Evolutionary conservation across 495 filamentous ascomycete genomes (phyloP).

Genomic region (Stereocaulon alpinum): DNA sequence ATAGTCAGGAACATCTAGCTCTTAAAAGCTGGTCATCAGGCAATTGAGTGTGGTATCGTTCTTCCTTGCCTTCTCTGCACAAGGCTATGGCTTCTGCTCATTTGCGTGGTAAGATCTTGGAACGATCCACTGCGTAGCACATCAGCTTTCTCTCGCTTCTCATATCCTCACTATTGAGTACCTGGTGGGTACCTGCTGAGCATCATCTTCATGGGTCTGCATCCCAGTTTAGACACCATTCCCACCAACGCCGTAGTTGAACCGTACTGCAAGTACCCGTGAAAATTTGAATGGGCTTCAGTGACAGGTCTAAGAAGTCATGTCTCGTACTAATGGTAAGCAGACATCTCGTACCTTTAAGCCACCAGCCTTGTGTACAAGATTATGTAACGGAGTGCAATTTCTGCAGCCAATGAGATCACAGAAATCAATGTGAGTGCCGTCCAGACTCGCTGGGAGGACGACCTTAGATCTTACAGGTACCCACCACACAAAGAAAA

Average conservation of each 20-base stretch:
- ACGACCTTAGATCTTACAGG: too few relatives aligned
- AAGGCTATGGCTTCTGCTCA: neutral
- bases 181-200: neutral
- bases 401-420: neutral
- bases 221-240: neutral
- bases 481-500: neutral
- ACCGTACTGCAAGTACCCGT: neutral
- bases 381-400: conserved; percentile 1
- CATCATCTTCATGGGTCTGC: neutral
- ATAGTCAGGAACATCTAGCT: neutral
- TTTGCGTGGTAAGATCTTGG: neutral
- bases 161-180: neutral
- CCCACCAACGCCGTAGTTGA: neutral
- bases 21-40: neutral
- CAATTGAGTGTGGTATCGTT: neutral
- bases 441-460: neutral
- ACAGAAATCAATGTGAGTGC: neutral
- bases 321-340: too few relatives aligned
- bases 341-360: neutral
- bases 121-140: neutral
- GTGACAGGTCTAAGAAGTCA: neutral
- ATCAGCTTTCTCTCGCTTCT: neutral
- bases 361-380: neutral
- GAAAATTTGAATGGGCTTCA: neutral
- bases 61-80: neutral